Base-by-base conservation (phyloP, 345 rosid genomes). In the Capsella bursapastoris region DNA sequence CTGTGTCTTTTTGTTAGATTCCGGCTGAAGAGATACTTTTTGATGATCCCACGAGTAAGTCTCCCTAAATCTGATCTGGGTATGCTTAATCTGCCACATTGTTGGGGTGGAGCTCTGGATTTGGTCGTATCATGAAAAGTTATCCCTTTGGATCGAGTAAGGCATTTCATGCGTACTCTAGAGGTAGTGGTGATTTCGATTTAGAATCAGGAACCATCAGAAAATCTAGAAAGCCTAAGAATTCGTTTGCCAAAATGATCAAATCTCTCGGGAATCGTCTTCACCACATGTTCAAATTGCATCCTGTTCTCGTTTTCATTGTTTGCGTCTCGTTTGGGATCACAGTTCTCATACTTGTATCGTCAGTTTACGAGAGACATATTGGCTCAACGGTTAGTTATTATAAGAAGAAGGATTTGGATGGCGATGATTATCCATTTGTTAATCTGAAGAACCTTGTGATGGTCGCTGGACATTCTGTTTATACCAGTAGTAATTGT, bases 401-500 rank as follows among this genome's bases (percentile, higher is more conserved):
- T 70, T 84, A 78, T 68, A 55, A 68, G 60, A 83, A 71, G 49
- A 61, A 72, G 15, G 85, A 80, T 44, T 6, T 77, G 78, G 84
- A 78, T 6, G 40, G 65, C 15, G 74, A 79, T 71, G 80, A 59
- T 40, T 84, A 90, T 60, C 97, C 99, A 0, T 92, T 86, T 64
- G 68, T 87, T 0, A 81, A 83, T 51, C 88, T 90, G 52, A 82
- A 65, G 73, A 95, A 90, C 82, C 97, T 95, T 35, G 92, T 95
- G 66, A 95, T 92, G 97, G 97, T 95, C 4, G 97, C 99, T 61
- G 97, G 97, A n/a, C 99, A 95, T 78, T 92, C 97, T 6, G 85
- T 95, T 50, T 95, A 95, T 64, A 85, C 96, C 0, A 89, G 97
- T 74, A 85, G 86, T 70, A 75, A 83, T 64, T 92, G 97, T 57